These are phyloP conservation scores for Leccinum boreale DNA, from an alignment of 768 basidiomycete genomes.

Conservation along the genomic window DNA sequence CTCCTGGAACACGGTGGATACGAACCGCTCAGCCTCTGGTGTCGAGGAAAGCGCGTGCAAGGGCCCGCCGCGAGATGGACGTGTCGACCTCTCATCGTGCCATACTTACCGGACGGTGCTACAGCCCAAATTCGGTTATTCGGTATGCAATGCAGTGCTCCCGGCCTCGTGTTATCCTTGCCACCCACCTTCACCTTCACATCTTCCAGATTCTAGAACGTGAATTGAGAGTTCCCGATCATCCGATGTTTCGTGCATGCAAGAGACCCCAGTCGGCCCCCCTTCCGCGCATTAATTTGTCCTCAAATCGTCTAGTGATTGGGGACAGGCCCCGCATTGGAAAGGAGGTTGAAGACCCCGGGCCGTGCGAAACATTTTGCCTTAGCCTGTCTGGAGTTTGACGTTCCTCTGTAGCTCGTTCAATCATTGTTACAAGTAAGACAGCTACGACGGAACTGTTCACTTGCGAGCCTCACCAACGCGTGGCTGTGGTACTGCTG, in stretches of 20 bases:
- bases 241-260: constrained; percentile 14
- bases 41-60: constrained; percentile 13
- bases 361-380: constrained; percentile 3
- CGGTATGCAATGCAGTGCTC: constrained; percentile 20
- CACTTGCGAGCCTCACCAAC: not conserved
- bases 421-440: not conserved
- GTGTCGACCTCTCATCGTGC: constrained; percentile 16
- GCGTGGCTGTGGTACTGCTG: not conserved
- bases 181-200: constrained; percentile 23
- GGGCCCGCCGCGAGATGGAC: constrained; percentile 14
- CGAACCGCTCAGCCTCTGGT: constrained; percentile 2
- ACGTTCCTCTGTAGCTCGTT: not conserved
- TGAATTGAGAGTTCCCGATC: constrained; percentile 20
- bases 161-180: constrained; percentile 29
- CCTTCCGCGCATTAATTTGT: not conserved
- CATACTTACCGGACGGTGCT: constrained; percentile 6
- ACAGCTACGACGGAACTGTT: not conserved
- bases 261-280: constrained; percentile 18
- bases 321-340: not conserved
- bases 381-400: not conserved
- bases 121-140: constrained; percentile 15
- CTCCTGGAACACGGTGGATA: constrained; percentile 12
- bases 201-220: constrained; percentile 22
- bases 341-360: not conserved
- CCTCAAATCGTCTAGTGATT: not conserved